Conservation (phyloP, 2,329 filamentous ascomycete species). For the Plectosphaerella sp. region DNA sequence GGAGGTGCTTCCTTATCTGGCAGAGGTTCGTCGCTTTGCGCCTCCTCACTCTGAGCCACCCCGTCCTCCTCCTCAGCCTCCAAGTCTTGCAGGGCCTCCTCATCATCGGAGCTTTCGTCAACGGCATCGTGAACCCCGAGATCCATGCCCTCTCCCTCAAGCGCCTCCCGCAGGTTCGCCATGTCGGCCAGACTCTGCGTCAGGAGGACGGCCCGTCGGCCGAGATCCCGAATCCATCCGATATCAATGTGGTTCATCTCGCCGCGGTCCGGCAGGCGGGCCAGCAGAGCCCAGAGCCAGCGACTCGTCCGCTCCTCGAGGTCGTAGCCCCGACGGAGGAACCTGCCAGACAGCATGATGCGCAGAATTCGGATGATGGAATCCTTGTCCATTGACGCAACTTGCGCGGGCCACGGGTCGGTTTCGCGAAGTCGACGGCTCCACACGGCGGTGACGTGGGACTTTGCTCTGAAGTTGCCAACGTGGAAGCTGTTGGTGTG, state of each 20-base stretch:
- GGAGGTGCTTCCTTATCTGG: too few species aligned
- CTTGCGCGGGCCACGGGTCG: constrained; percentile 54
- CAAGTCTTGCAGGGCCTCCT: constrained; percentile 28
- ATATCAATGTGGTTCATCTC: constrained; percentile 73
- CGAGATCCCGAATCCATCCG: constrained; percentile 71
- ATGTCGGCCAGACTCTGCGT: constrained; percentile 51
- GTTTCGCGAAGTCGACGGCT: constrained; percentile 43
- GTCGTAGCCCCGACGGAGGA: constrained; percentile 54
- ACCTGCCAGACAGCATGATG: constrained; percentile 60
- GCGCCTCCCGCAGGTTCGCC: constrained; percentile 39
- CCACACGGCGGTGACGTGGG: constrained; percentile 48
- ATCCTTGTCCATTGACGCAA: constrained; percentile 62
- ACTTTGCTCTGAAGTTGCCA: constrained; percentile 45
- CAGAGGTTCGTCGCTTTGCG: too few species aligned
- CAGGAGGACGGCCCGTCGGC: constrained; percentile 66
- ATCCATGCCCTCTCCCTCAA: constrained; percentile 30
- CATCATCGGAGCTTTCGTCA: constrained; percentile 35
- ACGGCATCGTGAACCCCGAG: constrained; percentile 40
- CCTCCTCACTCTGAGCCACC: constrained; percentile 4
- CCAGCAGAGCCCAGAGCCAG: constrained; percentile 84
- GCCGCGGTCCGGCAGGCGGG: constrained; percentile 68
- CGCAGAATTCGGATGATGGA: constrained; percentile 63
- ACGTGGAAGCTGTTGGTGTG: constrained; percentile 51
- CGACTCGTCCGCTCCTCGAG: constrained; percentile 65
- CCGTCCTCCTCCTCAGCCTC: constrained; percentile 21